phyloP scores from a whole-genome alignment of 2,329 filamentous ascomycete species.

The Ceratocystis colombiana region DNA sequence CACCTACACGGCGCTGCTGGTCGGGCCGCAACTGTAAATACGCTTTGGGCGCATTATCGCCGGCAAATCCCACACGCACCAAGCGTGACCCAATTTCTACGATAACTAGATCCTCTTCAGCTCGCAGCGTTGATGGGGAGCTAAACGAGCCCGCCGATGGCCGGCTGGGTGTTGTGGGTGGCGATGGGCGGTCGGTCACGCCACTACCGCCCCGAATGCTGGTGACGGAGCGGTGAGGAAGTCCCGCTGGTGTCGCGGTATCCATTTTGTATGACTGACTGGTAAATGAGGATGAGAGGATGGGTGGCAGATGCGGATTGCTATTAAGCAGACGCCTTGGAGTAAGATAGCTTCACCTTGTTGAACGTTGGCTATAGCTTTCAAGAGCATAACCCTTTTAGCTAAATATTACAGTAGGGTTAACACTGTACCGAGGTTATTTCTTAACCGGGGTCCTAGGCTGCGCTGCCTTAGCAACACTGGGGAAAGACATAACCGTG shows the following conservation, averaged over 20 bases:
- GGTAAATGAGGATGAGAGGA: neutral
- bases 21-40: slow-evolving; percentile 63
- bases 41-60: slow-evolving; percentile 66
- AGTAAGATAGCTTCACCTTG: neutral
- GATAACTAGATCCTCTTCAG: slow-evolving; percentile 77
- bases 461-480: slow-evolving; percentile 2
- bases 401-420: neutral
- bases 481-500: neutral
- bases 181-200: slow-evolving; percentile 45
- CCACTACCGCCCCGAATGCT: slow-evolving; percentile 31
- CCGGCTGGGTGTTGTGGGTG: slow-evolving; percentile 44
- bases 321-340: neutral
- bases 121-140: slow-evolving; percentile 50
- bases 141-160: slow-evolving; percentile 47
- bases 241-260: slow-evolving; percentile 7
- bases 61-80: slow-evolving; percentile 74
- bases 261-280: slow-evolving; percentile 2
- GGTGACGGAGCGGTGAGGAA: slow-evolving; percentile 24
- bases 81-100: slow-evolving; percentile 73
- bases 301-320: neutral
- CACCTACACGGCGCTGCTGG: slow-evolving; percentile 65
- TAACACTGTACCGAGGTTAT: slow-evolving; percentile 1
- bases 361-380: neutral
- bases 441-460: neutral
- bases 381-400: neutral